Percentiles rank a stretch among this genome's conserved stretches.
Conservation (phyloP, 495 filamentous ascomycete species). For the Chaetomium cochliodes region DNA sequence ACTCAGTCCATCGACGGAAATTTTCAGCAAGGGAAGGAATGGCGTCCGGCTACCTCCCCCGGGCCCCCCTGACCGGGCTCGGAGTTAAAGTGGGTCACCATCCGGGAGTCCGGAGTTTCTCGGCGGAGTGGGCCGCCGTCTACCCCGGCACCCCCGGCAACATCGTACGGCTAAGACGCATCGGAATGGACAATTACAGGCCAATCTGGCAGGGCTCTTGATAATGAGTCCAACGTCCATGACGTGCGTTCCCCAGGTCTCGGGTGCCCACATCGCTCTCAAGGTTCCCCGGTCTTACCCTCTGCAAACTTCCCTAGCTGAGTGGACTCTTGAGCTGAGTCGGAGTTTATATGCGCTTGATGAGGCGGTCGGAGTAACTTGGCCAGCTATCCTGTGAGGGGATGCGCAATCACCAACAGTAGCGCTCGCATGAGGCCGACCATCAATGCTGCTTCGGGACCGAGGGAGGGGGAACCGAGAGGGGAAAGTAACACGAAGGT, state of each 20-base stretch:
- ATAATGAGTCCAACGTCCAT: neutral
- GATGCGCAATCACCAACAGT: neutral
- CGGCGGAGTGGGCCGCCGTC: slow-evolving; percentile 7
- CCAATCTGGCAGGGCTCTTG: no score
- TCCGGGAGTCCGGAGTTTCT: slow-evolving; percentile 24
- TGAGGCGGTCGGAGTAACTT: neutral
- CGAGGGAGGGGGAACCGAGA: neutral
- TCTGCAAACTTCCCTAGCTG: neutral
- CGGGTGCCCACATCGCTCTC: neutral
- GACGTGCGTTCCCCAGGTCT: slow-evolving; percentile 1
- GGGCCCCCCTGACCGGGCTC: neutral
- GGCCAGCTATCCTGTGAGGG: neutral
- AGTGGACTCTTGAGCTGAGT: neutral
- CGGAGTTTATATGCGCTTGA: neutral
- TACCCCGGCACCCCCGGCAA: neutral
- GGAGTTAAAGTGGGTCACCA: slow-evolving; percentile 21
- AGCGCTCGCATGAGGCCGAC: neutral
- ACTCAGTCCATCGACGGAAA: neutral
- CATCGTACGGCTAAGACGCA: neutral
- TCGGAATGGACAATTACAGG: no score
- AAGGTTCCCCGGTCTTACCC: neutral
- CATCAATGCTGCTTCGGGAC: neutral
- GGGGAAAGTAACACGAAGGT: neutral
- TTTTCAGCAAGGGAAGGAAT: neutral
- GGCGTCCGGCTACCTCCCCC: neutral